phyloP scores from a whole-genome alignment of 2,329 filamentous ascomycete species.

The Monilinia aucupariae region DNA sequence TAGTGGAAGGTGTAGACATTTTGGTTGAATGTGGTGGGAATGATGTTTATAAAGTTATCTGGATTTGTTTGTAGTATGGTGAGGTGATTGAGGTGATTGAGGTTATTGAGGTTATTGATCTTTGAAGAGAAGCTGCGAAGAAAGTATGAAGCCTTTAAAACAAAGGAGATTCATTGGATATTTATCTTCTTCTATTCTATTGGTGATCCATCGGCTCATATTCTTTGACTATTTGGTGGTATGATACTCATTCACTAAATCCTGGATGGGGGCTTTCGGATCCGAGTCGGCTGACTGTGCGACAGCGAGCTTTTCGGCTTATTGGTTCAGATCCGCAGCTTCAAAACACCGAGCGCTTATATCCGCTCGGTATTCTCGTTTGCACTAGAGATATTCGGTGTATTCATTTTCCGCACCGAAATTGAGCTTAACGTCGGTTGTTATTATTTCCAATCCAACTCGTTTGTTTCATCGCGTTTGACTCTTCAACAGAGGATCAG shows the following conservation, averaged over 20 bases:
- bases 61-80: background rate
- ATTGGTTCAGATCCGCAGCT: background rate
- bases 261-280: background rate
- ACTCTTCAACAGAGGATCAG: no score
- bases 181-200: background rate
- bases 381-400: background rate
- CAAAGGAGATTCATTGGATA: conserved; percentile 6
- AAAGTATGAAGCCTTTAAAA: background rate
- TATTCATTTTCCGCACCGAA: background rate
- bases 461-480: no score
- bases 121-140: background rate
- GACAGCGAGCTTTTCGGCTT: conserved; percentile 6
- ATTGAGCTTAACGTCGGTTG: background rate
- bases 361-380: background rate
- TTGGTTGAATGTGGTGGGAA: background rate
- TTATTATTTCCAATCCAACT: no score
- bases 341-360: background rate
- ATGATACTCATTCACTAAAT: background rate
- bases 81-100: background rate
- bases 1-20: conserved; percentile 6
- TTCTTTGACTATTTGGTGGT: background rate
- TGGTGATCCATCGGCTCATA: background rate
- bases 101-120: background rate
- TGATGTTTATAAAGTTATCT: background rate
- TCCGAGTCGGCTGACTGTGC: conserved; percentile 6